These are phyloP conservation scores for Aspergillus hiratsukae DNA, from an alignment of 2,329 filamentous ascomycete genomes.

Conservation along the genomic window DNA sequence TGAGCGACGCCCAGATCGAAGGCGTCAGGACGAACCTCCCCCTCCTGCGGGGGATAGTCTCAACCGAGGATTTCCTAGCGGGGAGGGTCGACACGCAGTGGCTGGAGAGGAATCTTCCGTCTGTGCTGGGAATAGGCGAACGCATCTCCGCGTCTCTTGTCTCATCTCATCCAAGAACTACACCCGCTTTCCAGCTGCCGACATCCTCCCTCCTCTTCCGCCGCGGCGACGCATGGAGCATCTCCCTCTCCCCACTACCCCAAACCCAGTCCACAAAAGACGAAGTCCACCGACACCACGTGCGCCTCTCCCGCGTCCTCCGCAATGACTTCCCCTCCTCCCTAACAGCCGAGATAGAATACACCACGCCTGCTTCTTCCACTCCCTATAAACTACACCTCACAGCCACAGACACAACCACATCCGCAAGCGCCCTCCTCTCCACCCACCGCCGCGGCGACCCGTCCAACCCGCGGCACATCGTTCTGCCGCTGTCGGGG, in stretches of 20 bases:
- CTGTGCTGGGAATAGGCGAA: conserved; percentile 35
- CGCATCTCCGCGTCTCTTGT: conserved; percentile 19
- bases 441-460: conserved; percentile 48
- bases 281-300: conserved; percentile 42
- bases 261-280: not conserved
- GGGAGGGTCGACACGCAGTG: conserved; percentile 54
- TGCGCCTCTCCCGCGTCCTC: conserved; percentile 51
- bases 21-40: conserved; percentile 58
- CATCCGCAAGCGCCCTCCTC: conserved; percentile 28
- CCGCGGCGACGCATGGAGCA: conserved; percentile 56
- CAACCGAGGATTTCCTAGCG: conserved; percentile 46
- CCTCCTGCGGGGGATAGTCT: conserved; percentile 52
- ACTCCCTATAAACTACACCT: conserved; percentile 45
- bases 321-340: conserved; percentile 58
- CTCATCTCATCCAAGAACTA: conserved; percentile 9
- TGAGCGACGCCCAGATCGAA: conserved; percentile 52
- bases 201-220: conserved; percentile 45
- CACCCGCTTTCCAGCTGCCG: not conserved
- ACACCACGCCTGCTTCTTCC: conserved; percentile 39
- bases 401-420: conserved; percentile 44
- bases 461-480: conserved; percentile 46
- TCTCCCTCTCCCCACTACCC: conserved; percentile 41
- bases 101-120: conserved; percentile 49
- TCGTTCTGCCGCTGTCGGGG: conserved; percentile 55
- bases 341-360: conserved; percentile 50